These are phyloP conservation scores for Claviceps maximensis DNA, from an alignment of 2,329 filamentous ascomycete species.

Conservation along the genomic window DNA sequence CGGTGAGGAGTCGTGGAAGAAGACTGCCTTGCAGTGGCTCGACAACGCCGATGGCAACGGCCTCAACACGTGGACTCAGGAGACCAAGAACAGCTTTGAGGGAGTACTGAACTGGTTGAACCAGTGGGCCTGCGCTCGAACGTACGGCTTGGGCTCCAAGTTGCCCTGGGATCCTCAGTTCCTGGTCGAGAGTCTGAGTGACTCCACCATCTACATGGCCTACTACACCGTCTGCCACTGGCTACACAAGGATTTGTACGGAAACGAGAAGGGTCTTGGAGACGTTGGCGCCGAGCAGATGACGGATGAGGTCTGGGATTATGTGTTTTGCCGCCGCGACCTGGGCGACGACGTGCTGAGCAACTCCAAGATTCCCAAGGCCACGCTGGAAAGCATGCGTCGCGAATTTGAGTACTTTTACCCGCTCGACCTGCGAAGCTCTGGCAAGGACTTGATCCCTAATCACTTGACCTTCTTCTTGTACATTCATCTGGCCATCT, in stretches of 20 bases:
- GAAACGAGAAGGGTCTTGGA: constrained; percentile 53
- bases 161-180: constrained; percentile 87
- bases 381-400: constrained; percentile 65
- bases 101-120: constrained; percentile 84
- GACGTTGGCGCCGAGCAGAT: constrained; percentile 73
- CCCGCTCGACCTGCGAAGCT: constrained; percentile 75
- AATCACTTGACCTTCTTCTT: constrained; percentile 95
- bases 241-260: constrained; percentile 79
- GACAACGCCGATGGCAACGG: constrained; percentile 50
- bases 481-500: constrained; percentile 85
- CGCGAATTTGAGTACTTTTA: constrained; percentile 97
- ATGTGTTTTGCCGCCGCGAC: constrained; percentile 71
- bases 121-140: constrained; percentile 88
- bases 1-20: constrained; percentile 77
- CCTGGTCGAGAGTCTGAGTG: constrained; percentile 82
- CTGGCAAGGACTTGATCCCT: constrained; percentile 83
- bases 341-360: constrained; percentile 50
- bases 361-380: constrained; percentile 58
- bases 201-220: constrained; percentile 86
- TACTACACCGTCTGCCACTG: constrained; percentile 57
- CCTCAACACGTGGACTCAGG: constrained; percentile 67
- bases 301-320: constrained; percentile 94
- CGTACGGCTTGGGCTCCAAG: constrained; percentile 84
- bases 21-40: constrained; percentile 59
- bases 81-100: constrained; percentile 70